Evolutionary conservation across 2,329 filamentous ascomycete genomes (phyloP).

Genomic region (Arthrinium phaeospermum): DNA sequence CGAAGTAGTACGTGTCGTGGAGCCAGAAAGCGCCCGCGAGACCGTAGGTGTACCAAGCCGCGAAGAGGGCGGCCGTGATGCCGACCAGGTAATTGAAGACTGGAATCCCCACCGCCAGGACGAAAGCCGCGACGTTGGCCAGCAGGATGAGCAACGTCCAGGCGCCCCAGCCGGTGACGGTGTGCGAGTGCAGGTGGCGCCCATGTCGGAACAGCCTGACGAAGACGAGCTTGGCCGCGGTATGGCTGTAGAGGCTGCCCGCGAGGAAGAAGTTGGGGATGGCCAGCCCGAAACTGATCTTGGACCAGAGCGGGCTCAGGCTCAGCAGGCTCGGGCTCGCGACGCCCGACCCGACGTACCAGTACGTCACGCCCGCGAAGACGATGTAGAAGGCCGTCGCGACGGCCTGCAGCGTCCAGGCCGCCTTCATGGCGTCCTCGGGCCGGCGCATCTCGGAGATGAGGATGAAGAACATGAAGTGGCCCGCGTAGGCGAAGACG

Average conservation of each 20-base stretch:
- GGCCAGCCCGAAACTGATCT: conserved; percentile 56
- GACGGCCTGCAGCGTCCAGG: conserved; percentile 54
- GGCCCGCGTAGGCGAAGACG: conserved; percentile 58
- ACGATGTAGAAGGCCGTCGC: conserved; percentile 57
- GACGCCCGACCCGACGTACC: conserved; percentile 53
- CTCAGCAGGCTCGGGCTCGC: conserved; percentile 54
- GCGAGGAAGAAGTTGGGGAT: conserved; percentile 57
- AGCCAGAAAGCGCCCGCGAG: conserved; percentile 59
- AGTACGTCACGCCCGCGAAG: conserved; percentile 57
- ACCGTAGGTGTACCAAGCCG: conserved; percentile 60
- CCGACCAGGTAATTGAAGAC: conserved; percentile 61
- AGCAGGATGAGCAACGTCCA: conserved; percentile 54
- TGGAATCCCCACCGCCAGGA: conserved; percentile 54
- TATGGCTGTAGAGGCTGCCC: conserved; percentile 55
- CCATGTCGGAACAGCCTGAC: conserved; percentile 53
- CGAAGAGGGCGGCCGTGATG: conserved; percentile 56
- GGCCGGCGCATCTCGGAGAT: conserved; percentile 59
- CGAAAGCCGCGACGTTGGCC: conserved; percentile 50
- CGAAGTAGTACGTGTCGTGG: conserved; percentile 52
- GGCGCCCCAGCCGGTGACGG: conserved; percentile 49
- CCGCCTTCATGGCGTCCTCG: conserved; percentile 56
- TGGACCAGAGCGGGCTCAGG: conserved; percentile 50
- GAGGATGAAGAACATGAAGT: conserved; percentile 61
- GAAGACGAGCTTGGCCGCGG: conserved; percentile 57
- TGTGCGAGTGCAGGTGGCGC: conserved; percentile 54